Conservation (phyloP, 345 rosid species). For the Geranium brycei region DNA sequence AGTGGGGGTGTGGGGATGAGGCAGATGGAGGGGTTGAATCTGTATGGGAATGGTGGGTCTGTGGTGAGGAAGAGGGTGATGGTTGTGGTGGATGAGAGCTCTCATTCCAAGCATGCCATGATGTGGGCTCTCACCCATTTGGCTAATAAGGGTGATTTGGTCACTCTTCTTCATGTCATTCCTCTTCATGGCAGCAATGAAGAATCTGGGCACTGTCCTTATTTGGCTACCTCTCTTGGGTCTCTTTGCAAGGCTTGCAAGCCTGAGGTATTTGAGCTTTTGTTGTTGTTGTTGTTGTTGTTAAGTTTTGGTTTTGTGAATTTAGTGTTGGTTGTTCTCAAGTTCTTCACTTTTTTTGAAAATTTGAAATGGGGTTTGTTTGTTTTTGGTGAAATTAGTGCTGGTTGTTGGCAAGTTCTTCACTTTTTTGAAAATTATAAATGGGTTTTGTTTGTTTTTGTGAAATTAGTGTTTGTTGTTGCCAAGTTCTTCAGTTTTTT, state of each 20-base stretch:
- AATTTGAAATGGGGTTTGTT: too few relatives aligned
- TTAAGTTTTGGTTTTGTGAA: not conserved
- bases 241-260: slow-evolving; percentile 82
- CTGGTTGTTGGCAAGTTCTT: too few relatives aligned
- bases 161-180: slow-evolving; percentile 64
- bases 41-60: slow-evolving; percentile 41
- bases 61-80: slow-evolving; percentile 63
- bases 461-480: too few relatives aligned
- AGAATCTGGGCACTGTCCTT: slow-evolving; percentile 14
- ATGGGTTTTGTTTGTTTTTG: not conserved
- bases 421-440: too few relatives aligned
- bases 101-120: slow-evolving; percentile 84
- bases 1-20: too few relatives aligned
- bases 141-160: slow-evolving; percentile 61
- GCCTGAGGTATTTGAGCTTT: slow-evolving; percentile 52
- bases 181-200: slow-evolving; percentile 14
- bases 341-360: too few relatives aligned
- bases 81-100: slow-evolving; percentile 75
- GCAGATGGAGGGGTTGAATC: slow-evolving; percentile 10
- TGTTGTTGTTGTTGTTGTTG: not conserved
- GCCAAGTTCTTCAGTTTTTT: too few relatives aligned
- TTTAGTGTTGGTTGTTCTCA: too few relatives aligned
- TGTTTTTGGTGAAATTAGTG: too few relatives aligned
- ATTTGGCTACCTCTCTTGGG: slow-evolving; percentile 60
- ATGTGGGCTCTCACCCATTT: slow-evolving; percentile 96